Percentiles rank a stretch among this genome's conserved stretches.
These are phyloP conservation scores for Neurospora sp. DNA, from an alignment of 495 filamentous ascomycete species.

Conservation along the genomic window DNA sequence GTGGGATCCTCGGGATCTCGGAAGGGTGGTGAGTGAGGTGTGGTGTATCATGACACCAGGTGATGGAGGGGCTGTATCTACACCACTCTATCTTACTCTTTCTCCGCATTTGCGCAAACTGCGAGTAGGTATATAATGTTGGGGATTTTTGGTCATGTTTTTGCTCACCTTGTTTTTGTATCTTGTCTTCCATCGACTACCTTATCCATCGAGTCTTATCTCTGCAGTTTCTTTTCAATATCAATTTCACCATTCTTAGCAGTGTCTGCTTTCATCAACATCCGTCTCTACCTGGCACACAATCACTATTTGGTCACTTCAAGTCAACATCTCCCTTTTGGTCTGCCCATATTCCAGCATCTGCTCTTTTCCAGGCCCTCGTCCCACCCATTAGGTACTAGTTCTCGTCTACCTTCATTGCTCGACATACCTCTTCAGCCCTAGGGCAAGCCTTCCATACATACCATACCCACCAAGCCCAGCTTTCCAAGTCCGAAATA, in stretches of 20 bases:
- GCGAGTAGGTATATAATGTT: conserved; percentile 10
- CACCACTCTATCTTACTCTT: background rate
- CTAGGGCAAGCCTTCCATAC: background rate
- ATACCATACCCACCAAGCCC: background rate
- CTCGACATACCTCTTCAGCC: background rate
- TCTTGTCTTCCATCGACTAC: background rate
- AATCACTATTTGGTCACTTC: background rate
- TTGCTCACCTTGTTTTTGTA: background rate
- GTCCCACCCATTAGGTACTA: background rate
- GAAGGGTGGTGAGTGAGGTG: background rate
- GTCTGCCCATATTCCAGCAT: background rate
- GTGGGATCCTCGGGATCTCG: conserved; percentile 1
- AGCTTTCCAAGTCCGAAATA: conserved; percentile 1
- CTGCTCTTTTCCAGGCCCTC: background rate
- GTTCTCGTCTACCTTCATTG: background rate
- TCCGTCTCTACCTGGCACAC: background rate
- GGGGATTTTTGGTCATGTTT: background rate
- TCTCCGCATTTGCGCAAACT: conserved; percentile 29
- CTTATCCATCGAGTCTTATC: background rate
- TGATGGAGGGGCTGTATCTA: background rate
- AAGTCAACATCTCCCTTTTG: background rate
- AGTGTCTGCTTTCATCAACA: background rate
- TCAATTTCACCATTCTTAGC: background rate
- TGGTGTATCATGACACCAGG: conserved; percentile 4
- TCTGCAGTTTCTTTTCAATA: background rate